phyloP scores from a whole-genome alignment of 108 stramenopile genomes.

The Fistulifera pelliculosa region DNA sequence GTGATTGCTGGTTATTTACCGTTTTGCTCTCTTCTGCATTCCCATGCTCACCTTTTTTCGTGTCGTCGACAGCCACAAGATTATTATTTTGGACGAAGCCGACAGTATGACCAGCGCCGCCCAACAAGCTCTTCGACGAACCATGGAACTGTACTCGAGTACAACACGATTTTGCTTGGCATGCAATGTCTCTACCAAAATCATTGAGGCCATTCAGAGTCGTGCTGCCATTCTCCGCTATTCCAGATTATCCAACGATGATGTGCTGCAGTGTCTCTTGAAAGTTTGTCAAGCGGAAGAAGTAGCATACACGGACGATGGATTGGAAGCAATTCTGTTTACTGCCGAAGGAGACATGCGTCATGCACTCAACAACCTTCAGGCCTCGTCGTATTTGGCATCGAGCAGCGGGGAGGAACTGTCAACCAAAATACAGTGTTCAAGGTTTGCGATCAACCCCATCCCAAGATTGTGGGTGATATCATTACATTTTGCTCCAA shows the following conservation, averaged over 20 bases:
- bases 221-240: conserved; percentile 98
- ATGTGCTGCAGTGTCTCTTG: conserved; percentile 79
- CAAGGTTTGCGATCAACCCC: conserved; percentile 99
- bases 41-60: neutral
- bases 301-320: conserved; percentile 73
- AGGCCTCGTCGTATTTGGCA: conserved; percentile 68
- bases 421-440: conserved; percentile 90
- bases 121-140: conserved; percentile 95
- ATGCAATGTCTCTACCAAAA: conserved; percentile 96
- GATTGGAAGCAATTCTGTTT: conserved; percentile 96
- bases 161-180: conserved; percentile 98
- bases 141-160: conserved; percentile 96
- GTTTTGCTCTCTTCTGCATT: too few species aligned
- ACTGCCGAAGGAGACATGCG: conserved; percentile 99
- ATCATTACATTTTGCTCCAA: conserved; percentile 63
- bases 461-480: conserved; percentile 80
- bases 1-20: conserved; percentile 1
- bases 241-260: conserved; percentile 81
- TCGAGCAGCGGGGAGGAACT: conserved; percentile 34
- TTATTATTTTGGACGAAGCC: conserved; percentile 98
- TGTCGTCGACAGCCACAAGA: conserved; percentile 68
- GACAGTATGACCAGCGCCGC: conserved; percentile 97
- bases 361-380: conserved; percentile 96
- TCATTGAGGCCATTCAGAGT: conserved; percentile 98
- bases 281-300: conserved; percentile 85